Evolutionary conservation across 129 eudicot genomes (phyloP), one percentile per base, ranked within the genome.

Genomic region (Saposhnikovia divaricata): DNA sequence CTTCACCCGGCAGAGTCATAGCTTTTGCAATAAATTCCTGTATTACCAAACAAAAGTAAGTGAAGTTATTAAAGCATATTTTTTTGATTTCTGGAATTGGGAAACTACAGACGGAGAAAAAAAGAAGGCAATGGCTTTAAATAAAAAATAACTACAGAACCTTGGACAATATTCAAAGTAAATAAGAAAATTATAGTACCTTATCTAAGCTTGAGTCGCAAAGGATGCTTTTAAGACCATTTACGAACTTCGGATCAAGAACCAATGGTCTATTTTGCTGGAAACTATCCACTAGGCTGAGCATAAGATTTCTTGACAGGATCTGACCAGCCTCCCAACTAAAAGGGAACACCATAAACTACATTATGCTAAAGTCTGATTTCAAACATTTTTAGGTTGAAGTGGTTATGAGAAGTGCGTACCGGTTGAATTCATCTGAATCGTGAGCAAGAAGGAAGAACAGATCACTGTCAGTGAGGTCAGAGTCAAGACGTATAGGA

Each of bases 291-390:
- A 95, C 98, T 65, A 92, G 82, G 55, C 78, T 82, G 14, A 95
- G 92, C 98, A 95, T 92, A 86, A 95, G 51, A 82, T 92, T 95
- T 71, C 99, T 88, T 14, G 93, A 93, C 82, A 95, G 69, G 39
- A 92, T 74, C 83, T 95, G 99, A 44, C 99, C 97, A 46, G 97
- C 92, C 84, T 95, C 99, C 99, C 99, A 95, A 51, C 99, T 95
- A 79, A 79, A 70, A 74, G 81, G 75, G 47, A 66, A 31, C 10
- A 23, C 15, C 23, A 31, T 25, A 15, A 37, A 73, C 48, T 14
- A 66, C 19, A 68, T 27, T 12, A 68, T 72, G 25, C 47, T 69
- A 18, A 25, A 45, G 78, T 46, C 78, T 1, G 16, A 12, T 74
- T 10, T 45, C 2, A 0, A 6, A 28, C 13, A 34, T 13, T 25